phyloP scores from a whole-genome alignment of 2,329 filamentous ascomycete species.

The Ophiostoma triangulosporum region DNA sequence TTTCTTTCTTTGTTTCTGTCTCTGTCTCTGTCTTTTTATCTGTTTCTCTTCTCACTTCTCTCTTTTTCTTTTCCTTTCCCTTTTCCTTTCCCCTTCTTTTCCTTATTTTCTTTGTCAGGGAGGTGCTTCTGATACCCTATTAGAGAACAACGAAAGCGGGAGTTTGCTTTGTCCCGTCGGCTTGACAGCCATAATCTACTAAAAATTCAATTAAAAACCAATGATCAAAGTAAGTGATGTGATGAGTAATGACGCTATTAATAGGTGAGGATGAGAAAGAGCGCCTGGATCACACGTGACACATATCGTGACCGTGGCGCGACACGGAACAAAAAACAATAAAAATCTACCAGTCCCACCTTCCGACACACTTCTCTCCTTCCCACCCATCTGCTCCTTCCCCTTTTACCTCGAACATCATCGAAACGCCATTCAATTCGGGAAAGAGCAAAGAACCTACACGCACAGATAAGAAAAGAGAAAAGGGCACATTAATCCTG shows the following conservation, averaged over 20 bases:
- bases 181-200: not conserved
- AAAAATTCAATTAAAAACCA: not conserved
- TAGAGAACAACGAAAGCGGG: not conserved
- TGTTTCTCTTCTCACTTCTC: not conserved
- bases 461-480: not conserved
- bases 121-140: conserved; percentile 4
- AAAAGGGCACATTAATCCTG: not conserved
- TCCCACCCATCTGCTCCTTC: not conserved
- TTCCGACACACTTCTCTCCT: no score
- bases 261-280: no score
- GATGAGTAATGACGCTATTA: no score
- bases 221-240: no score
- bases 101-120: not conserved
- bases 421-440: not conserved
- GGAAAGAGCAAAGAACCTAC: not conserved
- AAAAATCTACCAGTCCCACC: not conserved
- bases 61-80: not conserved
- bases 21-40: not conserved
- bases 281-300: no score
- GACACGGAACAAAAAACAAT: not conserved
- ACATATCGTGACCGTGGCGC: not conserved
- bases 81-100: not conserved
- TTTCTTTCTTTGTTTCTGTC: not conserved
- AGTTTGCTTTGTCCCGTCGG: not conserved
- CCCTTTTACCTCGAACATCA: not conserved